These are phyloP conservation scores for Cyberlindnera samutprakarnensis DNA, from an alignment of 805 yeast genomes.

Conservation along the genomic window DNA sequence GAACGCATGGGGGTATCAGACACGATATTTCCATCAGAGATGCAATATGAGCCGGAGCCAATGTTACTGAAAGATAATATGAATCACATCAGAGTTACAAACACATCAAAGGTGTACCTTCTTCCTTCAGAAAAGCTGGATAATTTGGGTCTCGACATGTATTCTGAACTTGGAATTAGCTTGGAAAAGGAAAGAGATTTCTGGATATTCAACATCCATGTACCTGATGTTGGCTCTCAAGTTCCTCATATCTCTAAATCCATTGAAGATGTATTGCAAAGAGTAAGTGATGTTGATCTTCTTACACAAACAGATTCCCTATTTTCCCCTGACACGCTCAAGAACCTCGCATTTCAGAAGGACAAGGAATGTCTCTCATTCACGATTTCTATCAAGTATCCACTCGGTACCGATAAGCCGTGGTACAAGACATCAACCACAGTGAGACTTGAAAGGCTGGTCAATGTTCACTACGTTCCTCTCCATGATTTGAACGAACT, in stretches of 20 bases:
- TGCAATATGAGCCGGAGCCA: not conserved
- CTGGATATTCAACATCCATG: slow-evolving; percentile 11
- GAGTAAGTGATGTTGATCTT: slow-evolving; percentile 5
- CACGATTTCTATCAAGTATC: slow-evolving; percentile 9
- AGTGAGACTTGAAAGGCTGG: slow-evolving; percentile 9
- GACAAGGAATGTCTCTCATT: slow-evolving; percentile 3
- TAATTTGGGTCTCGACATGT: not conserved
- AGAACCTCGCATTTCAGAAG: slow-evolving; percentile 4
- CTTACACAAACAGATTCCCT: not conserved
- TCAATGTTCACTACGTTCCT: slow-evolving; percentile 9
- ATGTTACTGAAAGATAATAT: slow-evolving; percentile 4
- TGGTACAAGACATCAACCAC: slow-evolving; percentile 8
- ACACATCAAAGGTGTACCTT: slow-evolving; percentile 6
- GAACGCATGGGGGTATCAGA: not conserved
- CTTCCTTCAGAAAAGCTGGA: slow-evolving; percentile 4
- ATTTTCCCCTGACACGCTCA: slow-evolving; percentile 1
- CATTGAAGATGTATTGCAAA: not conserved
- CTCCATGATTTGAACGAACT: slow-evolving; percentile 10
- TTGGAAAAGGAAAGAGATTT: slow-evolving; percentile 5
- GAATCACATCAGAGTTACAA: slow-evolving; percentile 10
- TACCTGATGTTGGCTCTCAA: slow-evolving; percentile 9
- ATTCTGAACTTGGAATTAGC: slow-evolving; percentile 8
- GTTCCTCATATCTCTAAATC: slow-evolving; percentile 6
- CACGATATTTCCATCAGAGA: not conserved
- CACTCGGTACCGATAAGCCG: slow-evolving; percentile 4